Percentiles rank a stretch among this genome's conserved stretches.
These are phyloP conservation scores for Fusarium papillatum DNA, from an alignment of 2,329 filamentous ascomycete genomes.

Conservation along the genomic window DNA sequence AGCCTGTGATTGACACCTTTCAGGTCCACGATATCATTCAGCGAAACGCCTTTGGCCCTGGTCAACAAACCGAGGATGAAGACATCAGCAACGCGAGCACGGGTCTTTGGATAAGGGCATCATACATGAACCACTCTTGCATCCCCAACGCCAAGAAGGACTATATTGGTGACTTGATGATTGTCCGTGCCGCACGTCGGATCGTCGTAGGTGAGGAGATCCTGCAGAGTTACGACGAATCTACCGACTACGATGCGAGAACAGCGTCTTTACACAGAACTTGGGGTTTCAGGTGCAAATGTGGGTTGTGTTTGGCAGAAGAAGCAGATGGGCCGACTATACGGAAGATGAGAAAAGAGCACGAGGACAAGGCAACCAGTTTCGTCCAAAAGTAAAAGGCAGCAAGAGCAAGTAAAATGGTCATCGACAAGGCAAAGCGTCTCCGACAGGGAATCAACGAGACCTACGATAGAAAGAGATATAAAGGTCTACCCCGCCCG, in stretches of 20 bases:
- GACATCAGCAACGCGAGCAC: conserved; percentile 48
- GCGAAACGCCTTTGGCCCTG: conserved; percentile 50
- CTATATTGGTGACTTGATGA: conserved; percentile 55
- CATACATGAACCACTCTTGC: conserved; percentile 60
- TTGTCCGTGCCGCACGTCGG: conserved; percentile 51
- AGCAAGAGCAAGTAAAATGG: conserved; percentile 26
- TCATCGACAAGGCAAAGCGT: conserved; percentile 41
- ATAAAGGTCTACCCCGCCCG: conserved; percentile 40
- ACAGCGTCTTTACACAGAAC: conserved; percentile 37
- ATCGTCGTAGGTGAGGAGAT: conserved; percentile 52
- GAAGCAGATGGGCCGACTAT: conserved; percentile 30
- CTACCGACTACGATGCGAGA: conserved; percentile 41
- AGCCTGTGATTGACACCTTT: conserved; percentile 46
- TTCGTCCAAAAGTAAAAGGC: conserved; percentile 30
- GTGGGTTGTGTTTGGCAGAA: conserved; percentile 51
- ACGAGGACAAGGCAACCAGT: conserved; percentile 33
- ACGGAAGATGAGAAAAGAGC: conserved; percentile 32
- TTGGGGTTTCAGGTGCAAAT: conserved; percentile 55
- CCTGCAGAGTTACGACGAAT: conserved; percentile 48
- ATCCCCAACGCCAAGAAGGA: conserved; percentile 50
- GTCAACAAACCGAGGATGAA: conserved; percentile 44
- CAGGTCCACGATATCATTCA: conserved; percentile 50
- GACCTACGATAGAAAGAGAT: conserved; percentile 45
- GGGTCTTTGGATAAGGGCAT: conserved; percentile 55
- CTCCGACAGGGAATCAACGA: conserved; percentile 40